These are phyloP conservation scores for Carex scoparia DNA, from an alignment of 176 grass and related monocot species.

Conservation along the genomic window DNA sequence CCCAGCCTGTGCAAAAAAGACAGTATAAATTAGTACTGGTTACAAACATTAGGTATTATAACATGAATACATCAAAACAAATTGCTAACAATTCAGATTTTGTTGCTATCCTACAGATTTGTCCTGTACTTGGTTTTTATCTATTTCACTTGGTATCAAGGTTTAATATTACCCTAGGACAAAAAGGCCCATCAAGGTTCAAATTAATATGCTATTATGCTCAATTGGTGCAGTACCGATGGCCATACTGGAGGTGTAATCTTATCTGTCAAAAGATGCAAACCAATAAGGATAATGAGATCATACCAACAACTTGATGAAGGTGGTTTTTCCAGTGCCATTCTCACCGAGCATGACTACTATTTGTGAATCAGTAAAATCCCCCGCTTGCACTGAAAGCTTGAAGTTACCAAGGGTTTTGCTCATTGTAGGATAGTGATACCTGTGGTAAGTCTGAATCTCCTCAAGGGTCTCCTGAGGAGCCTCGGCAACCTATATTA, in stretches of 20 bases:
- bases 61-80: background rate
- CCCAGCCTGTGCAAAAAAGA: slow-evolving; percentile 49
- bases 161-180: background rate
- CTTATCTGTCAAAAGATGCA: background rate
- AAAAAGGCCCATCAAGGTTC: background rate
- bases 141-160: background rate
- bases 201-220: background rate
- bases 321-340: slow-evolving; percentile 81
- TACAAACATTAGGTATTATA: background rate
- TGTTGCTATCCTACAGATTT: background rate
- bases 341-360: slow-evolving; percentile 92
- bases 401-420: slow-evolving; percentile 85
- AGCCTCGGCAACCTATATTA: slow-evolving; percentile 60
- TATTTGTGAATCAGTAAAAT: slow-evolving; percentile 84
- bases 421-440: slow-evolving; percentile 83
- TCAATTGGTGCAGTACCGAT: background rate
- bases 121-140: background rate
- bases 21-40: slow-evolving; percentile 15
- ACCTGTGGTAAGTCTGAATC: slow-evolving; percentile 67
- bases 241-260: background rate
- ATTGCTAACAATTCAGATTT: background rate
- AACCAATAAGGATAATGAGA: background rate
- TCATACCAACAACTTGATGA: slow-evolving; percentile 68
- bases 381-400: slow-evolving; percentile 55
- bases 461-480: slow-evolving; percentile 66